These are phyloP conservation scores for Phytopythium ostracodes DNA, from an alignment of 352 stramenopile species.

Conservation along the genomic window DNA sequence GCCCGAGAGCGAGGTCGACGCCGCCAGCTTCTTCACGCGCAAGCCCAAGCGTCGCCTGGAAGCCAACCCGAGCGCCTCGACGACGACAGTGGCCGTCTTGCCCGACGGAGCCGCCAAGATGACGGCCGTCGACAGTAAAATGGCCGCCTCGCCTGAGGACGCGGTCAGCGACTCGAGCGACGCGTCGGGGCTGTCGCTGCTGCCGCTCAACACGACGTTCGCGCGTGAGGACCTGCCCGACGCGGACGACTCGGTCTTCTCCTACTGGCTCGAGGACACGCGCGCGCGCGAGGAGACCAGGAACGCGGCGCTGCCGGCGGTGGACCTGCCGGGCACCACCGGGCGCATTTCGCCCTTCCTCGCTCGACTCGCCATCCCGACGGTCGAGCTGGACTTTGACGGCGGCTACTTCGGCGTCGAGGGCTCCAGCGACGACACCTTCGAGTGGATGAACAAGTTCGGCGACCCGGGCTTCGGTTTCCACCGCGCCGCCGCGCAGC, in stretches of 20 bases:
- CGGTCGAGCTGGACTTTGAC: slow-evolving; percentile 71
- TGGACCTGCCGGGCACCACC: slow-evolving; percentile 37
- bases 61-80: neutral
- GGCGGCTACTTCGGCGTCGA: slow-evolving; percentile 64
- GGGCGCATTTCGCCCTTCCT: slow-evolving; percentile 73
- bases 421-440: slow-evolving; percentile 47
- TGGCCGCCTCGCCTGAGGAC: neutral
- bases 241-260: slow-evolving; percentile 61
- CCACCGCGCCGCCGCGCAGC: slow-evolving; percentile 65
- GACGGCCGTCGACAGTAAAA: neutral
- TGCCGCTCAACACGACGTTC: slow-evolving; percentile 70
- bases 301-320: slow-evolving; percentile 39
- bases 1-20: slow-evolving; percentile 43
- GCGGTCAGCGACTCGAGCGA: neutral
- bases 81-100: neutral
- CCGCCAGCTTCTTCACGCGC: slow-evolving; percentile 44
- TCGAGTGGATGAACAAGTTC: slow-evolving; percentile 78
- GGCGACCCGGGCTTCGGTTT: slow-evolving; percentile 69
- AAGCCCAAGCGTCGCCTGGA: neutral
- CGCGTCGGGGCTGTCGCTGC: slow-evolving; percentile 1
- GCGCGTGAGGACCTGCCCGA: slow-evolving; percentile 56
- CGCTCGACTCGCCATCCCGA: slow-evolving; percentile 63
- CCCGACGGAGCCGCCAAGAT: neutral
- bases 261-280: slow-evolving; percentile 62
- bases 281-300: slow-evolving; percentile 17